Evolutionary conservation across 192 early-diverging fungal genomes (phyloP), one percentile per base, ranked within the genome.

Genomic region (Obelidium mucronatum): DNA sequence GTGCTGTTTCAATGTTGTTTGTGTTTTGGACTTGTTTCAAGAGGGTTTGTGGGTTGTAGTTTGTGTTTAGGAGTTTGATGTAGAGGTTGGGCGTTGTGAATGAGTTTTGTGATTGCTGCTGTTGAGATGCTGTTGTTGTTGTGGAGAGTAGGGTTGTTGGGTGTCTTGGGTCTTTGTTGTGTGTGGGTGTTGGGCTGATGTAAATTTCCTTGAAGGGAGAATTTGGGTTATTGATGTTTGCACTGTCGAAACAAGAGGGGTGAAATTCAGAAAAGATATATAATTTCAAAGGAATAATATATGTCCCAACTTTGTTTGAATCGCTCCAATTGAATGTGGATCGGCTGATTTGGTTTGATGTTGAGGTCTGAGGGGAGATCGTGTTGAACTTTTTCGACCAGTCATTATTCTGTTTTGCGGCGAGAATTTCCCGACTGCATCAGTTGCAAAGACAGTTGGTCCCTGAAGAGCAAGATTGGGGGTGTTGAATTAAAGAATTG

Each of bases 11-110:
- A 15, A 79, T 66, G 24, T 48, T 71, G 24, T 60, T 44, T 34
- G 59, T 62, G 30, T 37, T 26, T 11, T 71, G 34, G 3, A 79
- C 40, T 44, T 85, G 82, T 65, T 69, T 79, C n/a, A 76, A 55
- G n/a, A 85, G 31, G 3, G 74, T 53, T 30, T 75, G 22, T 15
- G 62, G 53, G 64, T 80, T 66, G 58, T 70, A 75, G 8, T 15
- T 37, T 30, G 65, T 75, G 71, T 83, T 79, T 3, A 87, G 75
- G 26, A 87, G 86, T 73, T 83, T 83, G 54, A 81, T 76, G 72
- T 87, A 87, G 3, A 81, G 39, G 63, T 83, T 84, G 0, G 78
- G 36, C 59, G 83, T 85, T 30, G 77, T 35, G 74, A 54, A 35
- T 4, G 22, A 8, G 39, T 64, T 55, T 40, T 70, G 35, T 15